Evolutionary conservation across 352 stramenopile genomes (phyloP).

Genomic region (Pythium insidiosum): DNA sequence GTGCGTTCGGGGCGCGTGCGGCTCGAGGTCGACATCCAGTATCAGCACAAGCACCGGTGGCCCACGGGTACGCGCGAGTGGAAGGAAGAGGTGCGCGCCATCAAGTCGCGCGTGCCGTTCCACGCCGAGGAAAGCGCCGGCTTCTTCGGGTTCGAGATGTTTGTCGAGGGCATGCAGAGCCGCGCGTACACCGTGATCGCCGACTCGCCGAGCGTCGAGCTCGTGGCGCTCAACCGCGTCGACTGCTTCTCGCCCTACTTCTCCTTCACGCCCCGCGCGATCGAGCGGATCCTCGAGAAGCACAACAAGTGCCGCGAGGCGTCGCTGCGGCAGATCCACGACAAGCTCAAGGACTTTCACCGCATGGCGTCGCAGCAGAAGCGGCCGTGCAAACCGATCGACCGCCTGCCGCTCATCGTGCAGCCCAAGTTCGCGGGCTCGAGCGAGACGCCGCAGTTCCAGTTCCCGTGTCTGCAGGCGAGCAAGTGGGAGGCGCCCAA

Average conservation of each 20-base stretch:
- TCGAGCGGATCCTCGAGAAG: conserved; percentile 50
- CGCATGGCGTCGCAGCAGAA: conserved; percentile 13
- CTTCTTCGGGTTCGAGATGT: conserved; percentile 72
- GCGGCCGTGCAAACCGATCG: conserved; percentile 16
- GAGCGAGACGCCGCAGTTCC: conserved; percentile 36
- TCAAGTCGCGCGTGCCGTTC: conserved; percentile 43
- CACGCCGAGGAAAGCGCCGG: conserved; percentile 33
- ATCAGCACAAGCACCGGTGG: conserved; percentile 61
- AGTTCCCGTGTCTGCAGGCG: conserved; percentile 46
- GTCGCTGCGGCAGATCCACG: conserved; percentile 33
- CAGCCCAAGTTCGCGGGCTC: conserved; percentile 33
- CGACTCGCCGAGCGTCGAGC: conserved; percentile 35
- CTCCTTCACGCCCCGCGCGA: conserved; percentile 50
- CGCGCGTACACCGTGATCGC: conserved; percentile 50
- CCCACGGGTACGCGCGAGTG: conserved; percentile 34
- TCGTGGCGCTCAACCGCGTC: conserved; percentile 59
- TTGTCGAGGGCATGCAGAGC: conserved; percentile 38
- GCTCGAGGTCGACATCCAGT: conserved; percentile 61
- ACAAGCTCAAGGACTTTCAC: conserved; percentile 46
- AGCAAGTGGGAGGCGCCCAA: conserved; percentile 45
- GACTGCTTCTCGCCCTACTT: conserved; percentile 72
- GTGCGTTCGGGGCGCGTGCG: conserved; percentile 44
- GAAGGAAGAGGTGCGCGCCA: conserved; percentile 43
- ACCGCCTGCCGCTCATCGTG: conserved; percentile 25
- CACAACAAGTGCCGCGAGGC: conserved; percentile 34